Conservation (phyloP, 148 eudicot species). For the Spergularia bocconei region DNA sequence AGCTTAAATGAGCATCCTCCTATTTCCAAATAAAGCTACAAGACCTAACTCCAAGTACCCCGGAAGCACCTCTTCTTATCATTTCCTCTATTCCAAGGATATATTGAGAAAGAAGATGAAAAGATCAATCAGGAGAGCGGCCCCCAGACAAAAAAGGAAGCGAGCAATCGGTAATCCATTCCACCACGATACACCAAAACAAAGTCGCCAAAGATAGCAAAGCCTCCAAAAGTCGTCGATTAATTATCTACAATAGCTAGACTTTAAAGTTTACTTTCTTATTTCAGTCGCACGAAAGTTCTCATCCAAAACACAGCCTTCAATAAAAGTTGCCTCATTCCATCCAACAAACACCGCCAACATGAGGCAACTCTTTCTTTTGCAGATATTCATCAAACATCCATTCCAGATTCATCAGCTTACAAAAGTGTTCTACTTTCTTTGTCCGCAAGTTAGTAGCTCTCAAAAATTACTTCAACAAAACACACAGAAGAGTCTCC, state of each 20-base stretch:
- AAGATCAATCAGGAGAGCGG: not conserved
- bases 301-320: constrained; percentile 1
- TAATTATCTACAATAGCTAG: not conserved
- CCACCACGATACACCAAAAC: not conserved
- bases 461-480: no score
- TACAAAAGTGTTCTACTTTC: no score
- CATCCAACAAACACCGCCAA: not conserved
- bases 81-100: not conserved
- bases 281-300: not conserved
- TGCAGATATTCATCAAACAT: no score
- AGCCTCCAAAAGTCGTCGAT: not conserved
- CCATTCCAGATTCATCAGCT: no score
- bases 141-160: not conserved
- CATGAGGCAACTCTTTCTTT: not conserved
- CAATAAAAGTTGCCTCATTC: not conserved
- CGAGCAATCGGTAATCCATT: not conserved
- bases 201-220: not conserved
- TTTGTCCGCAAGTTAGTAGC: no score
- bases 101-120: not conserved
- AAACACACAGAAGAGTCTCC: no score
- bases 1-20: not conserved
- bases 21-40: not conserved
- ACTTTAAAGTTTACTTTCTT: not conserved
- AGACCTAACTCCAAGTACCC: not conserved
- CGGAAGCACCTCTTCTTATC: not conserved